Evolutionary conservation across 2,329 filamentous ascomycete species (phyloP).

Genomic region (Penicillium sp.): DNA sequence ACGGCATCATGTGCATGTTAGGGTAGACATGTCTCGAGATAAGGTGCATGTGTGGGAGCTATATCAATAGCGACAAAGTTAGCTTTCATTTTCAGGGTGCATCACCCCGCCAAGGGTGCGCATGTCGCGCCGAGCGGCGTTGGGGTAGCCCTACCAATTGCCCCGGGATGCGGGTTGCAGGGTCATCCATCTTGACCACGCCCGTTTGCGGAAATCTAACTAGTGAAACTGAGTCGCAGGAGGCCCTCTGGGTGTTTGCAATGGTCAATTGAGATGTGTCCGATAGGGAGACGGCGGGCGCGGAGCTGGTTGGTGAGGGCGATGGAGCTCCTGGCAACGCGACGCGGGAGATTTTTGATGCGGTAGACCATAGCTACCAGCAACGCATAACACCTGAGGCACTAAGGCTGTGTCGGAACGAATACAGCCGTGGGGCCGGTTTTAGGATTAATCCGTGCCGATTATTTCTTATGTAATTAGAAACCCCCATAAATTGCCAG

Average conservation of each 20-base stretch:
- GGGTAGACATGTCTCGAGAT: conserved; percentile 81
- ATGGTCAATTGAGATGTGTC: conserved; percentile 9
- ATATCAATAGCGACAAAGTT: conserved; percentile 12
- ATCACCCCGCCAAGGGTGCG: not conserved
- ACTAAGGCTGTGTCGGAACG: not conserved
- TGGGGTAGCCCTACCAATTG: conserved; percentile 39
- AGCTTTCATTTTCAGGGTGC: conserved; percentile 6
- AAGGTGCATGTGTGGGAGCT: conserved; percentile 87
- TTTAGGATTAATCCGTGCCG: too few relatives aligned
- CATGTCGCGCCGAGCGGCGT: conserved; percentile 6
- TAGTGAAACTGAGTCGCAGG: conserved; percentile 14
- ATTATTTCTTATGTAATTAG: too few relatives aligned
- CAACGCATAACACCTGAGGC: conserved; percentile 26
- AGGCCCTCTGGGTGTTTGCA: not conserved
- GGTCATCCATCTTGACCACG: conserved; percentile 43
- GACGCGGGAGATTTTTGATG: conserved; percentile 38
- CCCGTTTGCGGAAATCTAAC: conserved; percentile 13
- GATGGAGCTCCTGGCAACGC: conserved; percentile 29
- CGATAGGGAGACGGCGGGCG: conserved; percentile 8
- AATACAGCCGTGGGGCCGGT: too few relatives aligned
- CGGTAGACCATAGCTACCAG: conserved; percentile 11
- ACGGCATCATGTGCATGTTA: conserved; percentile 62
- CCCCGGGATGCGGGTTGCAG: conserved; percentile 43
- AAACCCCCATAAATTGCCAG: too few relatives aligned
- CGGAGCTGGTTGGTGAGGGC: conserved; percentile 9